These are phyloP conservation scores for Lecanicillium sp. DNA, from an alignment of 2,329 filamentous ascomycete species.

Conservation along the genomic window DNA sequence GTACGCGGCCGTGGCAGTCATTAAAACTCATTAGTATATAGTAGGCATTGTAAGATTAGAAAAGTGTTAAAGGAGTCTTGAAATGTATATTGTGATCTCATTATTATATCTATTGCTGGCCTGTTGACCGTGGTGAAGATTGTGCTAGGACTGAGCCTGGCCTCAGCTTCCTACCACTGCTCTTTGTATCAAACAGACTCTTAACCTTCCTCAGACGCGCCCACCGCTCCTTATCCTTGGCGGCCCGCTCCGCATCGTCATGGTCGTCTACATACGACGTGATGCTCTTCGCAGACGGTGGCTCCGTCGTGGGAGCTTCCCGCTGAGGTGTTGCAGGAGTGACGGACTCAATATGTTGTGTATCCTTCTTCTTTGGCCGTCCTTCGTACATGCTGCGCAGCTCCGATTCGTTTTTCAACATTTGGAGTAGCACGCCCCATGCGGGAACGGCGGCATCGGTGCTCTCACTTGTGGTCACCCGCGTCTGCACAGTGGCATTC, in stretches of 20 bases:
- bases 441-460: slow-evolving; percentile 34
- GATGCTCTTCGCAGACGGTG: slow-evolving; percentile 1
- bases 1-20: too few relatives aligned
- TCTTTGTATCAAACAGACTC: slow-evolving; percentile 62
- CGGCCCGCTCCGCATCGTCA: slow-evolving; percentile 38
- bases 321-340: slow-evolving; percentile 15
- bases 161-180: slow-evolving; percentile 42
- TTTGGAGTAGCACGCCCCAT: slow-evolving; percentile 48
- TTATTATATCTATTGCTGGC: slow-evolving; percentile 4
- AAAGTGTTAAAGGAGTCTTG: too few relatives aligned
- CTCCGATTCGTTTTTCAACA: slow-evolving; percentile 51
- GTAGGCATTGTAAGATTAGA: too few relatives aligned
- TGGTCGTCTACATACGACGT: slow-evolving; percentile 15
- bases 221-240: slow-evolving; percentile 67
- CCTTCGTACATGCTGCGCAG: slow-evolving; percentile 33
- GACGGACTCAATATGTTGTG: slow-evolving; percentile 1
- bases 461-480: slow-evolving; percentile 20
- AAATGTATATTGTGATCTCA: slow-evolving; percentile 7
- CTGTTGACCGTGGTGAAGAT: slow-evolving; percentile 2
- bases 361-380: slow-evolving; percentile 19
- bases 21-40: too few relatives aligned
- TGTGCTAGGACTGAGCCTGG: slow-evolving; percentile 27
- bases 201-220: slow-evolving; percentile 63
- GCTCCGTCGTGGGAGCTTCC: background rate
- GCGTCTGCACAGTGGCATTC: slow-evolving; percentile 53